Base-by-base conservation (phyloP, 176 grass and related monocot species). In the Chloris gayana region DNA sequence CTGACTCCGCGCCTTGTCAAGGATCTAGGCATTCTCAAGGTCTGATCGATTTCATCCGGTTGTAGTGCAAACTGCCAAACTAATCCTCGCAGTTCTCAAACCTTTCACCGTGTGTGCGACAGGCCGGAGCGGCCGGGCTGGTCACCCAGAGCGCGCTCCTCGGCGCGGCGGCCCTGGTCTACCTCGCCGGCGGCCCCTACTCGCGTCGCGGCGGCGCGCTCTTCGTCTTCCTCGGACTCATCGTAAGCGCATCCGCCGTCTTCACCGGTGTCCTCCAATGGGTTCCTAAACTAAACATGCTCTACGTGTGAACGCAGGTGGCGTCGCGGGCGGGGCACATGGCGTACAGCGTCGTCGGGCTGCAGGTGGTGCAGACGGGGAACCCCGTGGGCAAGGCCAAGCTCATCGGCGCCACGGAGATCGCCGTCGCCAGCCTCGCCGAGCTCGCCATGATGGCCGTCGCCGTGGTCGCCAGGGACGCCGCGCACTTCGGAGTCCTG, bases 321-420 rank as follows among this genome's bases (percentile, higher is more conserved):
- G 70, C 70, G 67, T 93, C 84, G 44, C 83, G 91, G 83, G 53
- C 77, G 67, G 91, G 91, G 13, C 91, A 93, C 50, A 85, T 93
- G 91, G 76, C 91, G 70, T 90, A 90, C 87, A 89, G 77, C 84
- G 49, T 85, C 34, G 34, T 89, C 26, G 72, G 84, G 32, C 77
- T 93, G 44, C 91, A 93, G 87, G 79, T 93, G 31, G 80, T 93
- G 76, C 87, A 93, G 71, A 89, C 76, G 6, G 84, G 83, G 17
- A 82, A 81, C 76, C 91, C 84, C 35, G 29, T 70, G 14, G 56
- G 38, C 1, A 93, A 93, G 68, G 87, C 87, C 0, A 93, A 90
- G 68, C 91, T 93, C 5, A 76, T 93, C 50, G 84, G 91, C 30
- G 69, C 83, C 0, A 90, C 80, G 7, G 91, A 93, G 84, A 74